Conservation (phyloP, 805 yeast genomes). For the Groenewaldozyma salmanticensis region DNA sequence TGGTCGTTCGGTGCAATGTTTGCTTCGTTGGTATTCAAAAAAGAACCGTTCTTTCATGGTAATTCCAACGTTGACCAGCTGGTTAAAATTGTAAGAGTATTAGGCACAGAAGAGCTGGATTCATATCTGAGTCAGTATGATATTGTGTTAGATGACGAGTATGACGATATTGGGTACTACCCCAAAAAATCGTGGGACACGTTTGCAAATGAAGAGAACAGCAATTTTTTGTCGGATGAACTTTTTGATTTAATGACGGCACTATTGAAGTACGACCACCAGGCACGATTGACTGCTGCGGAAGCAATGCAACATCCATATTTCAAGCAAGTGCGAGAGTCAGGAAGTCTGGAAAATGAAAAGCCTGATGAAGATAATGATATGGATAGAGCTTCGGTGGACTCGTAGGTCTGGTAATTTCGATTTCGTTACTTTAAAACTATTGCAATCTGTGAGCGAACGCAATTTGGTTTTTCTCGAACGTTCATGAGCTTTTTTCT, state of each 20-base stretch:
- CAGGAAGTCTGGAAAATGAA: too few relatives aligned
- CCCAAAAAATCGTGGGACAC: conserved; percentile 75
- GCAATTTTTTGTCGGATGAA: conserved; percentile 56
- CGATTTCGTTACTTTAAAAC: too few relatives aligned
- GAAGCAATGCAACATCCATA: conserved; percentile 78
- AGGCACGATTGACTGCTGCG: conserved; percentile 74
- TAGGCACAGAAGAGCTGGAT: conserved; percentile 72
- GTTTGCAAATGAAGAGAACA: conserved; percentile 63
- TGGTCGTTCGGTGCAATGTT: conserved; percentile 92
- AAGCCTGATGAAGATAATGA: conserved; percentile 2
- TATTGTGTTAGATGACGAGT: conserved; percentile 62
- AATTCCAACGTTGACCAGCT: conserved; percentile 85
- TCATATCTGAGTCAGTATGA: conserved; percentile 60
- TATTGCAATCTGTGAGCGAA: too few relatives aligned
- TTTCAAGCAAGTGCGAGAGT: conserved; percentile 35
- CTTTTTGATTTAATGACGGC: conserved; percentile 70
- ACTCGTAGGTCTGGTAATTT: background rate
- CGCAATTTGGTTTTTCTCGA: too few relatives aligned
- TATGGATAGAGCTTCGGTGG: background rate
- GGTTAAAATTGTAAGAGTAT: conserved; percentile 78
- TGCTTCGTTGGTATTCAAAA: conserved; percentile 79
- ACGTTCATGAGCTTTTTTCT: background rate
- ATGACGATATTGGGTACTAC: conserved; percentile 72
- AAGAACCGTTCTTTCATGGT: conserved; percentile 90
- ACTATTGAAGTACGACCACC: conserved; percentile 74